Evolutionary conservation across 1,139 yeast genomes (phyloP).

Genomic region (Candida frijolesensis): DNA sequence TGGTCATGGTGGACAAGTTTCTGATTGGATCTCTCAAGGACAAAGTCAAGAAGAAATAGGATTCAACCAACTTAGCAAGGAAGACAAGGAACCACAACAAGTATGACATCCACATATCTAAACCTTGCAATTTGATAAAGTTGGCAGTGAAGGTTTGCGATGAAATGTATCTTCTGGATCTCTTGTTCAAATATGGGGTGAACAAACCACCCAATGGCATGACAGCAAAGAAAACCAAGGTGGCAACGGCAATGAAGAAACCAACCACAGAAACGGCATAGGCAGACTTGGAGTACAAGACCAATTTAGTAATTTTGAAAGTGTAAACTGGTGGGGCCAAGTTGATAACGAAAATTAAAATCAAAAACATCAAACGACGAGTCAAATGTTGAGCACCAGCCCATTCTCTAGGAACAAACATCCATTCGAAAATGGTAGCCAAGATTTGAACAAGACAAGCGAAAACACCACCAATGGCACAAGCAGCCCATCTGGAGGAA

Average conservation of each 20-base stretch:
- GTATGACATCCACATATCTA: conserved; percentile 38
- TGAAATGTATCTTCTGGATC: conserved; percentile 87
- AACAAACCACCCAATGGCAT: conserved; percentile 98
- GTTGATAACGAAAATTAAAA: conserved; percentile 31
- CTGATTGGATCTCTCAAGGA: conserved; percentile 52
- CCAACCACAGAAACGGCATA: conserved; percentile 83
- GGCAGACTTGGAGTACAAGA: conserved; percentile 70
- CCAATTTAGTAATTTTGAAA: conserved; percentile 31
- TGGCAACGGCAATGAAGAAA: conserved; percentile 84
- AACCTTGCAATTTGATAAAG: conserved; percentile 37
- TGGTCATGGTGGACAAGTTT: conserved; percentile 44
- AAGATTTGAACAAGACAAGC: conserved; percentile 45
- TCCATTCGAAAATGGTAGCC: conserved; percentile 45
- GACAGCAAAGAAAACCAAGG: conserved; percentile 81
- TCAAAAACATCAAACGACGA: conserved; percentile 34
- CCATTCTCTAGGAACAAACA: conserved; percentile 57
- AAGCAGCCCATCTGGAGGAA: conserved; percentile 44
- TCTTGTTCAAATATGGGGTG: conserved; percentile 87
- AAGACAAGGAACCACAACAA: conserved; percentile 52
- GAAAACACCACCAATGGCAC: conserved; percentile 56
- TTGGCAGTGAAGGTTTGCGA: conserved; percentile 58
- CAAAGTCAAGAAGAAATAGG: conserved; percentile 52
- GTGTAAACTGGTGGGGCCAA: conserved; percentile 38
- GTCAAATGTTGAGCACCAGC: conserved; percentile 52
- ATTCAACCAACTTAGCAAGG: conserved; percentile 48